Evolutionary conservation across 1,284 basidiomycete species (phyloP), one percentile per base, ranked within the genome.

Genomic region (Marasmius fiardii): DNA sequence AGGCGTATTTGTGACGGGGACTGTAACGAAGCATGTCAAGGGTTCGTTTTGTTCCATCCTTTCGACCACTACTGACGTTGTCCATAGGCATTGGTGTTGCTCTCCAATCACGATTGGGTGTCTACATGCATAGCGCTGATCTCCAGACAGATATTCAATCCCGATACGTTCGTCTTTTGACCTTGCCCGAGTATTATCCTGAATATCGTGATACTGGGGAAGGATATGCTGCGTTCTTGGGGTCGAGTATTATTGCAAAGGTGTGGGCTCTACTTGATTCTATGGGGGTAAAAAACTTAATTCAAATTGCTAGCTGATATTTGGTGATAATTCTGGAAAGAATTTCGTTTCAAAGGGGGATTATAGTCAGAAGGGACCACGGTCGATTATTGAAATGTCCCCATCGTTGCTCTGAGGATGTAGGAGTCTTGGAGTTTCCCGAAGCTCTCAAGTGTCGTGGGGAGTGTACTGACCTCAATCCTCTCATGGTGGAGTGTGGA

Each of bases 181-280:
- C 75, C 44, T 83, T 95, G n/a, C 94, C 94, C 12, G 93, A 96
- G 24, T 96, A 96, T 71, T 96, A 95, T 69, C 88, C 90, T 8
- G 93, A 96, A 68, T 97, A 91, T 68, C 83, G 92, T 60, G 90
- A 94, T 51, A 86, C 85, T 43, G 90, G 92, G 0, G 88, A 91
- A 47, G 89, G 91, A 1, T 75, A 91, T 21, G 90, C 92, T 1
- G 88, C 89, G 7, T 97, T 95, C 76, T 73, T 96, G 48, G 94
- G 94, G 1, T 82, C 85, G n/a, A 89, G 86, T 60, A 92, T 96
- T 64, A 82, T 90, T 26, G 91, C 91, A 20, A 95, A 95, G 78
- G 92, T 91, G 58, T 59, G 78, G 66, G 20, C n/a, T 37, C n/a
- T 57, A 31, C 21, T 52, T 39, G 45, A 51, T 33, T 35, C 6